Base-by-base conservation (phyloP, 1,284 basidiomycete genomes). In the Ceratobasidium papillatum region DNA sequence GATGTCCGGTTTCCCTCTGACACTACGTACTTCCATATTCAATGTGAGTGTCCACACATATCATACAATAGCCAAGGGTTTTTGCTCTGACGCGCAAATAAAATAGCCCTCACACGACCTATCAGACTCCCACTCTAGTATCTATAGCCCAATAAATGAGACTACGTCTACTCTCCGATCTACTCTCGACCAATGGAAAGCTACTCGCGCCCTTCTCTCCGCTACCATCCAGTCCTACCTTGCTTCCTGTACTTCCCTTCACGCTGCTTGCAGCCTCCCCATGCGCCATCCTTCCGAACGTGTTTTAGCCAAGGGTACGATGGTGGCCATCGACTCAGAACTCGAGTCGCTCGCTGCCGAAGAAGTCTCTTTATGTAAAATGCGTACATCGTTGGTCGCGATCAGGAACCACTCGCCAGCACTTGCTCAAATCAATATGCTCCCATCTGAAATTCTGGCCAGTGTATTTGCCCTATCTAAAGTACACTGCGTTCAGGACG, bases 361-460 rank as follows among this genome's bases (percentile, higher is more conserved):
- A 19, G 56, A 59, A 59, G 3, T n/a, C 8, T 2, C n/a, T 8
- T 17, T 59, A 17, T 36, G 30, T 25, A 19, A 34, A 7, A 32
- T 36, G 14, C 54, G 54, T 36, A 8, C 11, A 1, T 41, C 34
- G 19, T 17, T 59, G 9, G 34, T 41, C 4, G 36, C 36, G 17
- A 25, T 25, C 17, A 59, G 56, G 14, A 59, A 59, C 17, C 36
- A 27, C 51, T 52, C 30, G 56, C 36, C 56, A n/a, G 19, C 56
- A 9, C 56, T 59, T 3, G 56, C 22, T 41, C 56, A 1, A 41
- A 22, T 63, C 17, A 63, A 63, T 17, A 30, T n/a, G 12, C 61
- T 63, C 25, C 61, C 61, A 49, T 22, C 61, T 27, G 61, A 63
- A 38, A 63, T 63, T 8, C 17, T 63, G 11, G 45, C 25, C 30